Evolutionary conservation across 2,329 filamentous ascomycete genomes (phyloP).

Genomic region (Arthrobotrys megalospora): DNA sequence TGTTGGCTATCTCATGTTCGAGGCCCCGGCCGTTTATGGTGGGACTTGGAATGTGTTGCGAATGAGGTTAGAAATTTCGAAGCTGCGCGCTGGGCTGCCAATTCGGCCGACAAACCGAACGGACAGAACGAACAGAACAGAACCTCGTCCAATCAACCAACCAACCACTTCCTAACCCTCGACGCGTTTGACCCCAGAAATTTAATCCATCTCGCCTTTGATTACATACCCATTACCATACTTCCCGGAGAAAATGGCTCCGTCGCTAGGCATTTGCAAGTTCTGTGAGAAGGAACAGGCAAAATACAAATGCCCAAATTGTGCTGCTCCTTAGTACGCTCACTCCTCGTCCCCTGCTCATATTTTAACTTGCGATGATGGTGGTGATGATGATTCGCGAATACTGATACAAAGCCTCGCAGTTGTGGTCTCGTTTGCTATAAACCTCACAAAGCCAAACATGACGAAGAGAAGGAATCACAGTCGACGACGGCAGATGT

Average conservation of each 20-base stretch:
- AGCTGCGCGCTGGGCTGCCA: conserved; percentile 17
- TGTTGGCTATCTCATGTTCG: conserved; percentile 40
- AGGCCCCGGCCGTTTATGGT: not conserved
- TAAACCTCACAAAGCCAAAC: conserved; percentile 60
- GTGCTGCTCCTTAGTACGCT: conserved; percentile 59
- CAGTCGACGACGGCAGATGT: conserved; percentile 27
- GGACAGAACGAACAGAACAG: not conserved
- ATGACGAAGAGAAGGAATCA: conserved; percentile 57
- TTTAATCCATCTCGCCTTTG: not conserved
- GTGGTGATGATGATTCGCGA: not conserved
- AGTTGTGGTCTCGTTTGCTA: conserved; percentile 59
- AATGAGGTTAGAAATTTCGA: conserved; percentile 53
- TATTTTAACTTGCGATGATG: conserved; percentile 5
- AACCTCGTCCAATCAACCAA: conserved; percentile 1
- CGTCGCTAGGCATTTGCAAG: conserved; percentile 59
- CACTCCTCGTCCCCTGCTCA: not conserved
- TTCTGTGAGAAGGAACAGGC: conserved; percentile 60
- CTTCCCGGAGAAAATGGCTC: conserved; percentile 56
- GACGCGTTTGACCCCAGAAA: conserved; percentile 33
- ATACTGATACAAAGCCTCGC: conserved; percentile 2
- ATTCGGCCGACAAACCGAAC: not conserved
- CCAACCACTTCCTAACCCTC: conserved; percentile 28
- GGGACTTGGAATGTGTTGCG: conserved; percentile 46
- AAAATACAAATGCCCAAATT: conserved; percentile 60
- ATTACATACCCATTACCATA: conserved; percentile 16